phyloP scores from a whole-genome alignment of 2,329 filamentous ascomycete genomes.

The Fusarium buxicola region DNA sequence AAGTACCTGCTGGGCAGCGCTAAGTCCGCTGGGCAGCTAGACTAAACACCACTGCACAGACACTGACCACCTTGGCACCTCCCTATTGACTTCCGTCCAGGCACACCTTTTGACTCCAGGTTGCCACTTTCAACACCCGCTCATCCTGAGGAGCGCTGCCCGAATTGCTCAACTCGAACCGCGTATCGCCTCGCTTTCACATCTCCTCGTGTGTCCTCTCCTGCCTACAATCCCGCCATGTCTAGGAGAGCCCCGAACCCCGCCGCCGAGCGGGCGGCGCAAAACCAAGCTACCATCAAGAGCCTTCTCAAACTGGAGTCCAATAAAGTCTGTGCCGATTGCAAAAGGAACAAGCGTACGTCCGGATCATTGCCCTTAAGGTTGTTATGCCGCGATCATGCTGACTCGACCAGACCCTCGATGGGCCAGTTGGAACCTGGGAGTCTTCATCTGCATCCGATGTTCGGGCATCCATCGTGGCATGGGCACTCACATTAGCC shows the following conservation, averaged over 20 bases:
- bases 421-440: constrained; percentile 99
- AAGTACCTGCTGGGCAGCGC: constrained; percentile 30
- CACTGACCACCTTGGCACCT: constrained; percentile 47
- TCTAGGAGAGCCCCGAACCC: constrained; percentile 82
- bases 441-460: constrained; percentile 96
- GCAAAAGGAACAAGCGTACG: constrained; percentile 98
- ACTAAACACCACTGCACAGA: constrained; percentile 33
- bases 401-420: constrained; percentile 76
- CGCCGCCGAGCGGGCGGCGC: constrained; percentile 86
- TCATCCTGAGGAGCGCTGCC: constrained; percentile 11
- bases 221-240: constrained; percentile 62
- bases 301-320: constrained; percentile 91
- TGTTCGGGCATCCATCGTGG: constrained; percentile 98
- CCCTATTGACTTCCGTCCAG: constrained; percentile 40
- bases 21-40: constrained; percentile 41
- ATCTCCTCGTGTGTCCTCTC: background rate
- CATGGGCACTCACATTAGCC: constrained; percentile 98
- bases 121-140: constrained; percentile 42
- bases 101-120: constrained; percentile 37
- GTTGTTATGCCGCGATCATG: background rate
- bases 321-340: constrained; percentile 98
- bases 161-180: background rate
- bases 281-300: constrained; percentile 95
- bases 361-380: constrained; percentile 23
- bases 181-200: background rate